Base-by-base conservation (phyloP, 1,284 basidiomycete species). In the Veloboletus limbatus region DNA sequence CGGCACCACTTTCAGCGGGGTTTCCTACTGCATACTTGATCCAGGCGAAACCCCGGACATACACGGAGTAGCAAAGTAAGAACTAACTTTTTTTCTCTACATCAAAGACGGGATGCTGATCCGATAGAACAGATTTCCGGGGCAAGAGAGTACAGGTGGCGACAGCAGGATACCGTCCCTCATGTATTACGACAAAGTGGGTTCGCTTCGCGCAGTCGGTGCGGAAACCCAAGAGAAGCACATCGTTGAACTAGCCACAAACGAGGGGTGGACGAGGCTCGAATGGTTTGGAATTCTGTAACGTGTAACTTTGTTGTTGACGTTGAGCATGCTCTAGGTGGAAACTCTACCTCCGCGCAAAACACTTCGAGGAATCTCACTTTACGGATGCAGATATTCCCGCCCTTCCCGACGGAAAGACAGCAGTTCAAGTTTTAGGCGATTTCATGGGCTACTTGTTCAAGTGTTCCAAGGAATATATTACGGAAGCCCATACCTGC, bases 91-190 rank as follows among this genome's bases (percentile, higher is more conserved):
- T 5, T 11, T 11, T n/a, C 9, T 9, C 10, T 25, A 7, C 2
- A 3, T 47, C 30, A 6, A 20, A 24, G 25, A 18, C 20, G 9
- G 17, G 9, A 11, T 17, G 32, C 37, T 43, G 33, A 48, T n/a
- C 7, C 58, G 16, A 11, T 14, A 1, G 9, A 28, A n/a, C 45
- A 74, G 74, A 30, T 73, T 62, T 45, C 71, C 71, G 5, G 69
- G 65, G 6, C 70, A 73, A 46, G 66, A 69, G 42, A 54, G 64
- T 40, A 58, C 54, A 5, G 63, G 64, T 1, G 65, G 69, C 2
- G 63, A 77, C 36, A 74, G 68, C 3, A 80, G 75, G 56, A 76
- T 81, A 8, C 79, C 78, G 0, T 74, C 77, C 0, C 59, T 79
- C 11, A 58, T 81, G 35, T 79, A 72, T 49, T 81, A 81, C 51